Conservation (phyloP, 1,284 basidiomycete genomes). For the Boletus chippewaensis region DNA sequence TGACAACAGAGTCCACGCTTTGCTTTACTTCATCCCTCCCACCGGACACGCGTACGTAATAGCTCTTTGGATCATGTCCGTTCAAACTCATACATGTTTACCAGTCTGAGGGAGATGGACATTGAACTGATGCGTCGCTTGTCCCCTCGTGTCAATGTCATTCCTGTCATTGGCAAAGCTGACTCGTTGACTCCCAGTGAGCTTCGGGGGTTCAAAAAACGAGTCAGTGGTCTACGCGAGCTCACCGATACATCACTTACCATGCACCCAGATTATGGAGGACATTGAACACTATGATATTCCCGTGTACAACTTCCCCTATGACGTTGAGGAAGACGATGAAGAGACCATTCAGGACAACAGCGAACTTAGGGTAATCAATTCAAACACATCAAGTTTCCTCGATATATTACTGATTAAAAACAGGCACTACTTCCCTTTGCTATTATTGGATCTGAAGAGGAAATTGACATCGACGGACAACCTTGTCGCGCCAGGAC, state of each 20-base stretch:
- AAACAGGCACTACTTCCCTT: constrained; percentile 84
- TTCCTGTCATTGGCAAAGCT: constrained; percentile 97
- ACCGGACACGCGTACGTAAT: constrained; percentile 65
- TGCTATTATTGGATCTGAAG: constrained; percentile 95
- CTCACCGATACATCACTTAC: constrained; percentile 9
- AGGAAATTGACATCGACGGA: constrained; percentile 91
- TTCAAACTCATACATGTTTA: background rate
- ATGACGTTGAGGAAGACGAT: constrained; percentile 98
- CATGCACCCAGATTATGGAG: constrained; percentile 79
- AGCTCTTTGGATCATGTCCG: background rate
- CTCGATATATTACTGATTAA: constrained; percentile 2
- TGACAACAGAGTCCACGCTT: constrained; percentile 93
- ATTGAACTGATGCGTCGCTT: constrained; percentile 97
- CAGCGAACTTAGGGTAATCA: constrained; percentile 77
- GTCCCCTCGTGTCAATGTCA: constrained; percentile 96
- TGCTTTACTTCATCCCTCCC: constrained; percentile 98
- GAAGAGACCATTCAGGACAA: constrained; percentile 99
- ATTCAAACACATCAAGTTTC: background rate
- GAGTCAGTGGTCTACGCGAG: constrained; percentile 48
- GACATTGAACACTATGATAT: constrained; percentile 99
- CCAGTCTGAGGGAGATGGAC: constrained; percentile 93
- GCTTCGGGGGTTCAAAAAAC: constrained; percentile 92
- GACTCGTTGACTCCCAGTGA: constrained; percentile 92
- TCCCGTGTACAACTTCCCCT: constrained; percentile 99
- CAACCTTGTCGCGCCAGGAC: constrained; percentile 86